Base-by-base conservation (phyloP, 148 eudicot species). In the Silene conica region DNA sequence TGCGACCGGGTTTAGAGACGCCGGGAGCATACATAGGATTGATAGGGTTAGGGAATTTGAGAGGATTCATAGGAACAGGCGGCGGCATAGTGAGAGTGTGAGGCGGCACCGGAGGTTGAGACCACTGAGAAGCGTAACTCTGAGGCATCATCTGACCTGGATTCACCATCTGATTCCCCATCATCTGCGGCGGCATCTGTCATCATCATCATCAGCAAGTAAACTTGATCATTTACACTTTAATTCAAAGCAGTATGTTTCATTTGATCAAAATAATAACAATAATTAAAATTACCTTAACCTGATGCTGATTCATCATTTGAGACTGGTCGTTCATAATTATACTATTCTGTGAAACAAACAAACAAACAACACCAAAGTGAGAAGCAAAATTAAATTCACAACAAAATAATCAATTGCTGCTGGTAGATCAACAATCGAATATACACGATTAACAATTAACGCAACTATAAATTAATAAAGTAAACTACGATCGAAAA, bases 41-140 rank as follows among this genome's bases (percentile, higher is more conserved):
- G 0, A 80, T 81, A 73, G 69, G 89, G 77, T 86, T 91, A 0
- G 83, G 73, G 41, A 83, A 88, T 67, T 83, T 83, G 79, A 79
- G 20, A 73, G 73, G 61, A 58, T 81, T 83, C 77, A 80, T 83
- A 14, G 79, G 3, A 68, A 46, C 56, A 43, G 71, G 55, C 16
- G 55, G 55, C 14, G 55, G 16, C 55, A 50, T 50, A 50, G 3
- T 50, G 18, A 50, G 55, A 50, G 12, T 50, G 55, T 50, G 55
- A 50, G 55, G 55, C 55, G 55, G 62, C 58, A 76, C 15, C 70
- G 67, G 81, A 43, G 79, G 79, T 58, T 85, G 89, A 3, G 82
- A 77, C 92, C 95, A 90, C 87, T 80, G 89, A 13, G 0, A 1
- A 38, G 86, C 85, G 62, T 89, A 92, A 77, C 74, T 73, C 73